Conservation (phyloP, 345 rosid species). For the Eucalyptus lansdowneana region DNA sequence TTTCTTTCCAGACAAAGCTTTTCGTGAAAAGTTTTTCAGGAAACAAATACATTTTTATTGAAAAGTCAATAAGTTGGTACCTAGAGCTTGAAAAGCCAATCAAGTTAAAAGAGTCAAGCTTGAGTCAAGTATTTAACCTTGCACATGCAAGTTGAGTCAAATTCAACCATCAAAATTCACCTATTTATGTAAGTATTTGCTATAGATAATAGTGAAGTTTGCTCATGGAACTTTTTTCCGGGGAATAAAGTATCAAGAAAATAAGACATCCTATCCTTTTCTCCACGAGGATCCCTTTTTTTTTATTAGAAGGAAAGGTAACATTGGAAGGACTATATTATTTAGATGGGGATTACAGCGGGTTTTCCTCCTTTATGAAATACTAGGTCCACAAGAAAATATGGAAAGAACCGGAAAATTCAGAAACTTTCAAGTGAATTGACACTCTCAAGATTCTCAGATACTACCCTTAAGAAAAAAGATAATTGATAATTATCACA, state of each 20-base stretch:
- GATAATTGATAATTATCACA: not conserved
- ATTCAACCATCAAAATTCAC: not conserved
- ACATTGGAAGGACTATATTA: not conserved
- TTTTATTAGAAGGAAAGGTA: not conserved
- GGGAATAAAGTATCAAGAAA: not conserved
- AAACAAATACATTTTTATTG: not conserved
- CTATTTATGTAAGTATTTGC: not conserved
- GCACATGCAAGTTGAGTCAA: not conserved
- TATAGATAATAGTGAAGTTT: not conserved
- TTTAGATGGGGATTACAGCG: not conserved
- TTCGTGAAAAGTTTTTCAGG: not conserved
- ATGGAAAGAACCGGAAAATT: not conserved
- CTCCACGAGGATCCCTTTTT: not conserved
- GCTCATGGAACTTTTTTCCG: not conserved
- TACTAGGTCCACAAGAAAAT: not conserved
- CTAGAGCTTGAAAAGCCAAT: not conserved
- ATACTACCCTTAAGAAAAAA: not conserved
- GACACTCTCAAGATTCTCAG: not conserved
- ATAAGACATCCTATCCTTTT: not conserved
- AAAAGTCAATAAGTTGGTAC: not conserved
- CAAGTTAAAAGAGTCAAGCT: not conserved
- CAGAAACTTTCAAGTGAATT: not conserved
- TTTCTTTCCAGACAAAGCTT: not conserved
- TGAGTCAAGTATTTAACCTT: not conserved
- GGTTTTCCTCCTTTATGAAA: not conserved